Base-by-base conservation (phyloP, 225 moss, liverwort and hornwort genomes). In the Antitrichia curtipendula region DNA sequence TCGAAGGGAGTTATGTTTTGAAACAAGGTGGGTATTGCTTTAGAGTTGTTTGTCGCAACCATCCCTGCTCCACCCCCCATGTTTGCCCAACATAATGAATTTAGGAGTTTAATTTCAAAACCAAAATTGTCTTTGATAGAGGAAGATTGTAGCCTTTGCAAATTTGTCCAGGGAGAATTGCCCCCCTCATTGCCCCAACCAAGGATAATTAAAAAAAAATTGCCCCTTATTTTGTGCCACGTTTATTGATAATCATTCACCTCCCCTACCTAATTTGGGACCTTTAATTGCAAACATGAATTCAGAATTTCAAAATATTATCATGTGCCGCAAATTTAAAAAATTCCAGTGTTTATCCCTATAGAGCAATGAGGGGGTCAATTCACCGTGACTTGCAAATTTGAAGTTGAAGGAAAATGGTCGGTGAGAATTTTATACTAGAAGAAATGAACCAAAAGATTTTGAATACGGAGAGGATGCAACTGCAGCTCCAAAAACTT, bases 41-140 rank as follows among this genome's bases (percentile, higher is more conserved):
- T 28, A 28, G 16, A 9, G 2, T 16, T 43, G 71, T 4, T 29
- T 4, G 7, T 61, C 3, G 61, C 12, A 61, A 2, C 29, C n/a
- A n/a, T 2, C 28, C 28, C 0, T 10, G 1, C 16, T 28, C 1
- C 1, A 1, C 45, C 1, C 1, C 28, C 0, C 0, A 0, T 28
- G 9, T 71, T 0, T 6, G 1, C 1, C 25, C 43, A 27, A 71
- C 27, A 5, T 2, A 71, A 43, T 45, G 3, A 45, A 45, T 28
- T 10, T 28, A 28, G 2, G 10, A 45, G 8, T 29, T 45, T 5
- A 17, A 6, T 28, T 45, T 72, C 16, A 45, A 72, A 70, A 72
- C 28, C n/a, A 0, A 72, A 6, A 6, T 28, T 17, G 17, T 45
- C 16, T 72, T 72, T 17, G 6, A 72, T 45, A 72, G 16, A 28